These are phyloP conservation scores for Yamadazyma songkhlaensis DNA, from an alignment of 1,139 yeast species.

Conservation along the genomic window DNA sequence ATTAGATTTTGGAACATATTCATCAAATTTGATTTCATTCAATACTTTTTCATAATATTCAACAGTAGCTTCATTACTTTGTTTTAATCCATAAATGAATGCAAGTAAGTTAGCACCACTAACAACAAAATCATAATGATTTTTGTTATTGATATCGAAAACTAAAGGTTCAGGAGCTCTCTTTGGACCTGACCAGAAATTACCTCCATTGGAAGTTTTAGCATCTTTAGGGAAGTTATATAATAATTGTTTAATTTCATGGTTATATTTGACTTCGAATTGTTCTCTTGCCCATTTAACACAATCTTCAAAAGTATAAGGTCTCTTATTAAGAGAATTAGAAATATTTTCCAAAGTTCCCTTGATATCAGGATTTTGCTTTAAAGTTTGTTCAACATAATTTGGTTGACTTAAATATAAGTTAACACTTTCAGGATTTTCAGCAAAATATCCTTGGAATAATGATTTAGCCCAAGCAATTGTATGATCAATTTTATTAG, in stretches of 20 bases:
- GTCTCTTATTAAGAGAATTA: slow-evolving; percentile 72
- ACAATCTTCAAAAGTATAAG: slow-evolving; percentile 89
- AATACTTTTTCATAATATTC: slow-evolving; percentile 51
- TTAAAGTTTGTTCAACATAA: slow-evolving; percentile 85
- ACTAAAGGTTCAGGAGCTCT: slow-evolving; percentile 86
- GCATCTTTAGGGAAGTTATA: slow-evolving; percentile 96
- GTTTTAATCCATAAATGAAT: slow-evolving; percentile 79
- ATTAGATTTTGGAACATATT: slow-evolving; percentile 71
- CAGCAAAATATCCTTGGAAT: slow-evolving; percentile 91
- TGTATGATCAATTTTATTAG: slow-evolving; percentile 96
- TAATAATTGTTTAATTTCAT: slow-evolving; percentile 84
- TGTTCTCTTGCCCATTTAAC: slow-evolving; percentile 91
- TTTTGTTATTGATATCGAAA: slow-evolving; percentile 71
- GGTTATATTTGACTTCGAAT: slow-evolving; percentile 78
- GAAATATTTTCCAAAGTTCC: slow-evolving; percentile 79
- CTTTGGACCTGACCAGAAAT: slow-evolving; percentile 98
- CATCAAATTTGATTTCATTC: slow-evolving; percentile 37
- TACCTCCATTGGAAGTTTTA: slow-evolving; percentile 83
- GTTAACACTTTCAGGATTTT: slow-evolving; percentile 90
- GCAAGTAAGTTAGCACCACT: slow-evolving; percentile 94
- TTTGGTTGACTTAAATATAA: slow-evolving; percentile 88
- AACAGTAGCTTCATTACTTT: slow-evolving; percentile 32
- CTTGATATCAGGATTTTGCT: slow-evolving; percentile 89
- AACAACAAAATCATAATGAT: slow-evolving; percentile 78
- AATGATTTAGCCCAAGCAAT: slow-evolving; percentile 98